These are phyloP conservation scores for Endothia cerciana DNA, from an alignment of 2,329 filamentous ascomycete species.

Conservation along the genomic window DNA sequence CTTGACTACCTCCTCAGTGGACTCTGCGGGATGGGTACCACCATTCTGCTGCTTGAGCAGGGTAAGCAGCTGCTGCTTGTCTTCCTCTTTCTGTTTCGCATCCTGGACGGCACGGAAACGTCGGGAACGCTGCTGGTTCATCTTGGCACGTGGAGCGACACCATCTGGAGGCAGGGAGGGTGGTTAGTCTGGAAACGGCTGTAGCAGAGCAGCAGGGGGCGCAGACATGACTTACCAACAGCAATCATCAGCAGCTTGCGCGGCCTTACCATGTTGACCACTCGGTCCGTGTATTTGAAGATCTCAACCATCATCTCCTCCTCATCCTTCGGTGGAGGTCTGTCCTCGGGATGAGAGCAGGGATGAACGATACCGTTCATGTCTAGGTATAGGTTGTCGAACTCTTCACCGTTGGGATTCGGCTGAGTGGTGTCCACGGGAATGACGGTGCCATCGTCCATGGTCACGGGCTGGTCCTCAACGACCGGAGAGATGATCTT, in stretches of 20 bases:
- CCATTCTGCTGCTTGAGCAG: constrained; percentile 79
- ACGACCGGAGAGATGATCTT: constrained; percentile 94
- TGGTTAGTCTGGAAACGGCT: constrained; percentile 35
- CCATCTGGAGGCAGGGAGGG: constrained; percentile 64
- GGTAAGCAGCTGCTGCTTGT: constrained; percentile 86
- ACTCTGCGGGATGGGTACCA: constrained; percentile 64
- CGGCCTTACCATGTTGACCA: constrained; percentile 97
- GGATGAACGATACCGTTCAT: constrained; percentile 99
- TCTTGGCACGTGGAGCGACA: constrained; percentile 96
- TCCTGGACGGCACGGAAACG: constrained; percentile 95
- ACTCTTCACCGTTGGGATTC: constrained; percentile 97
- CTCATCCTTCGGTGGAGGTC: constrained; percentile 87
- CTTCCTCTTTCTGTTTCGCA: constrained; percentile 89
- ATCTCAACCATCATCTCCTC: constrained; percentile 99
- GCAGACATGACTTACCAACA: constrained; percentile 67
- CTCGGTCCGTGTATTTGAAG: constrained; percentile 97
- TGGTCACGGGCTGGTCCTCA: constrained; percentile 79
- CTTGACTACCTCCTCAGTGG: constrained; percentile 67
- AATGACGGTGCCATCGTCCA: constrained; percentile 80
- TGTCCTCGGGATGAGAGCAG: constrained; percentile 95
- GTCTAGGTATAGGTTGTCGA: constrained; percentile 96
- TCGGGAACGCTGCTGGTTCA: constrained; percentile 98
- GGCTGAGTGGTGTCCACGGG: constrained; percentile 82
- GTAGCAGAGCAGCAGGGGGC: background rate
- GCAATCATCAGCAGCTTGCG: constrained; percentile 97